Evolutionary conservation across 352 stramenopile species (phyloP), one percentile per base, ranked within the genome.

Genomic region (Globisporangium lucens): DNA sequence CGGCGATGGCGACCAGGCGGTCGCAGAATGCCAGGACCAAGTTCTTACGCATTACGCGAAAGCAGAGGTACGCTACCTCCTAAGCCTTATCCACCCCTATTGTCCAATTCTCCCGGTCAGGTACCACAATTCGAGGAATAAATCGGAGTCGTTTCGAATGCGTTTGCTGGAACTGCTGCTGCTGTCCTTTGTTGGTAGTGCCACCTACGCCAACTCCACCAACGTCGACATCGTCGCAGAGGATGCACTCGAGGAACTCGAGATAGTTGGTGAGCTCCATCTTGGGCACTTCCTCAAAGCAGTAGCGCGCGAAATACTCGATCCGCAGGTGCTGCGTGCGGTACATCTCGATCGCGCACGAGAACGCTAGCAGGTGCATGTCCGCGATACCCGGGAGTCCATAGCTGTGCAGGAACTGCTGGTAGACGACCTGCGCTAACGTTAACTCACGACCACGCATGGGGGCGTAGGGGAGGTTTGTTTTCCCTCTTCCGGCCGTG

Each of bases 391-490:
- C 74, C 2, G 87, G 87, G 0, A 93, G 72, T 0, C 83, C 87
- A n/a, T 94, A 94, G 56, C 76, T 87, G 63, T 94, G 85, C 49
- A 95, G 67, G 64, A 94, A 91, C 38, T 84, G 88, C 69, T 94
- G 85, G 65, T 93, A 95, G 36, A 92, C 84, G 36, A 93, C 82
- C 52, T 92, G 81, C 1, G 82, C 83, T 3, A 93, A 77, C 8
- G 82, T 80, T 27, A 91, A 66, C 56, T 77, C 66, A 0, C 78
- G 77, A 0, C 72, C 66, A 46, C 74, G 61, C 20, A 65, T 67
- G 12, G 70, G 62, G 8, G 60, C 47, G 27, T 56, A 51, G 2
- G 67, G 63, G 10, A 66, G 38, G 2, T 56, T 53, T 0, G 52
- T 71, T 47, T 89, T 89, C n/a, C 86, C 74, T 8, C 81, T 66